A percentile compares a stretch with the other conserved stretches of the same genome.
phyloP scores from a whole-genome alignment of 768 basidiomycete genomes.

The Pilatotrama ljubarskyi region DNA sequence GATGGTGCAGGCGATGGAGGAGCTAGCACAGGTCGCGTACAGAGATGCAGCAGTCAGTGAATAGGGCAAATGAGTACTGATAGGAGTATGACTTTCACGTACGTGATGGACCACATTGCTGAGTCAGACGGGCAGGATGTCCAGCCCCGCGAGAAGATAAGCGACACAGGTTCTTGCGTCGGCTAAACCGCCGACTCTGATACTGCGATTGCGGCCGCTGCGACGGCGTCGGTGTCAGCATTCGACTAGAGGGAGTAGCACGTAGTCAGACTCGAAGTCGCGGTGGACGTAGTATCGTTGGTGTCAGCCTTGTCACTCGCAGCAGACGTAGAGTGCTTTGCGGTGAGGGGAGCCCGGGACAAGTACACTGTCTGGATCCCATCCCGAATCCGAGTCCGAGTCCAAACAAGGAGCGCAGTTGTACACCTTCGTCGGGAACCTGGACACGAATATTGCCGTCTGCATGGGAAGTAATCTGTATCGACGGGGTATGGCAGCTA shows the following conservation, averaged over 20 bases:
- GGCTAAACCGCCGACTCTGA: not conserved
- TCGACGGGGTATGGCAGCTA: not conserved
- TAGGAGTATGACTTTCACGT: not conserved
- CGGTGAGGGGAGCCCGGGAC: too few species aligned
- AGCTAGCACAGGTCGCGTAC: not conserved
- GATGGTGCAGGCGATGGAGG: not conserved
- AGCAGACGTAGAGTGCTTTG: too few species aligned
- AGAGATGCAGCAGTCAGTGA: not conserved
- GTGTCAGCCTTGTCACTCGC: too few species aligned
- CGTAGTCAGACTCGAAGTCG: not conserved
- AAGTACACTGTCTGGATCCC: too few species aligned
- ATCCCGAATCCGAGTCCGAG: too few species aligned
- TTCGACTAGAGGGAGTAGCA: not conserved
- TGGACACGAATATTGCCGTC: not conserved
- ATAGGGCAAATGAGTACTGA: too few species aligned
- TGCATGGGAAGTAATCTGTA: not conserved
- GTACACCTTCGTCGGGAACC: not conserved
- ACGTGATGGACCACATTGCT: not conserved
- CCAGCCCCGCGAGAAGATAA: not conserved
- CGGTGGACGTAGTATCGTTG: not conserved
- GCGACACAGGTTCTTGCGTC: not conserved
- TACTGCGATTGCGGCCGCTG: not conserved
- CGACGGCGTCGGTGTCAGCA: not conserved
- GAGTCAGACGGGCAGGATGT: not conserved
- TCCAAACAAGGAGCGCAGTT: not conserved